Base-by-base conservation (phyloP, 2,329 filamentous ascomycete species). In the Cordyceps cateniannulata region DNA sequence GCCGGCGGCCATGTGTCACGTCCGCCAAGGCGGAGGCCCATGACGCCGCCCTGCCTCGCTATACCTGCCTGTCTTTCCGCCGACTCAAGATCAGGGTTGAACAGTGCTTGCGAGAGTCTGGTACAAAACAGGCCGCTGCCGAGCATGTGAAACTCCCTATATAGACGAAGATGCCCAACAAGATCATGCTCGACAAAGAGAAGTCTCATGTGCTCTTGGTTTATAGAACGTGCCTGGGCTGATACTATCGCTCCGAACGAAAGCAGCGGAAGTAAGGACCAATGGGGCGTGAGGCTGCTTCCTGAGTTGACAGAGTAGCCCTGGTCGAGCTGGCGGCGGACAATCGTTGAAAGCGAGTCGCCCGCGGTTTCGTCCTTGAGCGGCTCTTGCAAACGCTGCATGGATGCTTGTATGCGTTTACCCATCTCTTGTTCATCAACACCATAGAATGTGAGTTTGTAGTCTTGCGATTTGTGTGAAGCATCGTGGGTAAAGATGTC, bases 1-100 rank as follows among this genome's bases (percentile, higher is more conserved):
- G 92, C 92, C 5, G 95, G 95, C 27, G 95, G 95, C 95, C 95
- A 98, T 35, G 82, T 90, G 60, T 90, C 86, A 67, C 91, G 84
- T 2, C 84, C 85, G n/a, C 89, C 89, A 0, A 98, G 79, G 45
- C 92, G 88, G 45, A 98, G 79, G 1, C 95, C 93, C 80, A 96
- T 93, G 16, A 84, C 77, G 62, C 86, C 83, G 53, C 90, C 87
- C 50, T 84, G 84, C 9, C 86, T 82, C 49, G 89, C 84, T 35
- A 87, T 79, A 3, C 91, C 90, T 20, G 83, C 77, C 54, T 84
- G 84, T 48, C 89, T 82, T 70, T 96, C 91, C 3, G 91, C 89
- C 27, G 88, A 89, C 66, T 90, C 87, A 53, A 95, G 81, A 25
- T 96, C 87, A 0, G 91, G 85, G 63, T 93, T 89, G 68, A 98